phyloP scores from a whole-genome alignment of 805 yeast species.

The Starmerella kuoi region DNA sequence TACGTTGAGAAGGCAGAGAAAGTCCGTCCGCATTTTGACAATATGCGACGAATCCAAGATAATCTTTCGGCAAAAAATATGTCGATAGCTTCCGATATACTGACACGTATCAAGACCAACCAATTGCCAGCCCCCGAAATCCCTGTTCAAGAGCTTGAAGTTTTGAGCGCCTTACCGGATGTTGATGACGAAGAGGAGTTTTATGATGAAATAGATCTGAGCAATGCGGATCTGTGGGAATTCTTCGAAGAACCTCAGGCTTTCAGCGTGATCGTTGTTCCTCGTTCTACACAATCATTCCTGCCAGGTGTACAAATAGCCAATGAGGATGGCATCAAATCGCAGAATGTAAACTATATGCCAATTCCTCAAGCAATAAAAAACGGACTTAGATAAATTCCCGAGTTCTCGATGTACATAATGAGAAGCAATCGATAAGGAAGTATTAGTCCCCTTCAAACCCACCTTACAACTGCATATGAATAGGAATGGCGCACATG shows the following conservation, averaged over 20 bases:
- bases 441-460: no score
- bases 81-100: constrained; percentile 5
- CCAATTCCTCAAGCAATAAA: constrained; percentile 15
- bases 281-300: constrained; percentile 11
- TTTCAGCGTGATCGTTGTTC: constrained; percentile 10
- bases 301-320: constrained; percentile 8
- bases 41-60: neutral
- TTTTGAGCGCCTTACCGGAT: constrained; percentile 5
- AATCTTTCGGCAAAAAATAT: constrained; percentile 3
- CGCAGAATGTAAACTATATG: constrained; percentile 15
- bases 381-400: neutral
- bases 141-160: constrained; percentile 12
- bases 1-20: constrained; percentile 18
- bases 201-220: constrained; percentile 12
- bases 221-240: constrained; percentile 15
- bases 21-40: neutral
- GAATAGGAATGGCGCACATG: no score
- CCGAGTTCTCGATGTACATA: no score
- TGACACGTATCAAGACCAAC: constrained; percentile 2
- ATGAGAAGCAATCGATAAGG: no score
- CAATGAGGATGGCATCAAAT: neutral
- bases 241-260: constrained; percentile 9
- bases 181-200: constrained; percentile 14
- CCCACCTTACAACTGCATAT: no score
- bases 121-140: constrained; percentile 9